These are phyloP conservation scores for Tolypocladium inflatum DNA, from an alignment of 2,329 filamentous ascomycete species.

Conservation along the genomic window DNA sequence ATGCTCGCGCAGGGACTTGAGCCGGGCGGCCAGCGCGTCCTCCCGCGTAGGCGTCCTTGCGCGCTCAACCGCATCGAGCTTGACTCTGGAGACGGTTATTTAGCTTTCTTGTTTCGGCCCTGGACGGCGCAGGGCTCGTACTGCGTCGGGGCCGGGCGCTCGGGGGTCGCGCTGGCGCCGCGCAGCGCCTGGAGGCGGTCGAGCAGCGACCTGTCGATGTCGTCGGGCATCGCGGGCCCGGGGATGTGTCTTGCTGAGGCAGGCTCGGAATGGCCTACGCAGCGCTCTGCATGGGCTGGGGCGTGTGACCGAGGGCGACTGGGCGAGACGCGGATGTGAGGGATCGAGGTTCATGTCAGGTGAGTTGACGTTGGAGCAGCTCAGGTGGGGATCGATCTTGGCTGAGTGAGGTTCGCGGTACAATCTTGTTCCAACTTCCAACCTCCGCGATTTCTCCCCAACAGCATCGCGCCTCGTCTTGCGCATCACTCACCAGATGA, in stretches of 20 bases:
- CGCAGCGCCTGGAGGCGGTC: slow-evolving; percentile 44
- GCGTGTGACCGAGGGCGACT: not conserved
- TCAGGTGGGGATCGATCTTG: not conserved
- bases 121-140: not conserved
- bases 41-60: slow-evolving; percentile 34
- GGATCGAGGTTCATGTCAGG: not conserved
- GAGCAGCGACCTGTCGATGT: slow-evolving; percentile 37
- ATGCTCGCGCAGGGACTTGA: slow-evolving; percentile 39
- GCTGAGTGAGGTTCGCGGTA: no score
- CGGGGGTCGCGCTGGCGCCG: slow-evolving; percentile 22
- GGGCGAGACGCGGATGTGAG: not conserved
- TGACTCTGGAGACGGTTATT: slow-evolving; percentile 9
- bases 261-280: not conserved
- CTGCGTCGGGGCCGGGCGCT: slow-evolving; percentile 1
- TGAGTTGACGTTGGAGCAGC: not conserved
- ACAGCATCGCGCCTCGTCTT: not conserved
- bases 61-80: slow-evolving; percentile 29
- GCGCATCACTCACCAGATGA: no score
- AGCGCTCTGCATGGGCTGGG: not conserved
- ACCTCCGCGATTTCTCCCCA: slow-evolving; percentile 17
- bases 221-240: slow-evolving; percentile 17
- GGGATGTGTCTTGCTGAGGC: not conserved
- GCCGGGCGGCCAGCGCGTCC: slow-evolving; percentile 40
- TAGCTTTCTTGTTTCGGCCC: no score
- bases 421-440: no score